phyloP scores from a whole-genome alignment of 331 rosid species.

The Arachis monticola region DNA sequence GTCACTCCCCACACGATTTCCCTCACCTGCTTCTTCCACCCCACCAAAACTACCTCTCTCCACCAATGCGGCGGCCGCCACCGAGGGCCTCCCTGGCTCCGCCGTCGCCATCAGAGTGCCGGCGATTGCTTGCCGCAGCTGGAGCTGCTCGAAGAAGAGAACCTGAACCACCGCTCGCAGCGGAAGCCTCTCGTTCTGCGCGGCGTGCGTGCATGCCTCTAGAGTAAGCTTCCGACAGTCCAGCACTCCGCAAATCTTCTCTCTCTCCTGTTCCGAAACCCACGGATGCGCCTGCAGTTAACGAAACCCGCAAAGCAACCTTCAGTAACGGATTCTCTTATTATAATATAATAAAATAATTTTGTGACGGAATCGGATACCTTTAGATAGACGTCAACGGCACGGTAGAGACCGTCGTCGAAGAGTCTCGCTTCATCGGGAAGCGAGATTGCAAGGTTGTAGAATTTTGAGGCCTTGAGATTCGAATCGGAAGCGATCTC shows the following conservation, averaged over 20 bases:
- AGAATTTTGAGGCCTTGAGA: conserved; percentile 74
- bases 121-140: conserved; percentile 94
- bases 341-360: neutral
- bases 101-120: conserved; percentile 60
- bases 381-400: conserved; percentile 94
- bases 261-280: conserved; percentile 80
- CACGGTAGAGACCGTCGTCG: conserved; percentile 95
- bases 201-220: conserved; percentile 92
- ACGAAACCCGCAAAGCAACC: neutral
- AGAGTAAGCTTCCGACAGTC: conserved; percentile 85
- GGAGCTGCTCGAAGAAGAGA: conserved; percentile 96
- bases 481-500: conserved; percentile 96
- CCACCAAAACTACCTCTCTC: conserved; percentile 25
- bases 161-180: conserved; percentile 81
- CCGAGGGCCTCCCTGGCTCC: conserved; percentile 55
- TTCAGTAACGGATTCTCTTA: neutral
- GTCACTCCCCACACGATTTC: conserved; percentile 31
- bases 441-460: conserved; percentile 64
- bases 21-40: conserved; percentile 27
- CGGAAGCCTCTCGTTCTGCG: conserved; percentile 90
- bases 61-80: conserved; percentile 33
- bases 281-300: conserved; percentile 76
- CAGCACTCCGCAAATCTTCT: conserved; percentile 71
- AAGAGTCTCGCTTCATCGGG: conserved; percentile 91
- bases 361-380: conserved; percentile 34